Base-by-base conservation (phyloP, 345 rosid genomes). In the Microcos paniculata region DNA sequence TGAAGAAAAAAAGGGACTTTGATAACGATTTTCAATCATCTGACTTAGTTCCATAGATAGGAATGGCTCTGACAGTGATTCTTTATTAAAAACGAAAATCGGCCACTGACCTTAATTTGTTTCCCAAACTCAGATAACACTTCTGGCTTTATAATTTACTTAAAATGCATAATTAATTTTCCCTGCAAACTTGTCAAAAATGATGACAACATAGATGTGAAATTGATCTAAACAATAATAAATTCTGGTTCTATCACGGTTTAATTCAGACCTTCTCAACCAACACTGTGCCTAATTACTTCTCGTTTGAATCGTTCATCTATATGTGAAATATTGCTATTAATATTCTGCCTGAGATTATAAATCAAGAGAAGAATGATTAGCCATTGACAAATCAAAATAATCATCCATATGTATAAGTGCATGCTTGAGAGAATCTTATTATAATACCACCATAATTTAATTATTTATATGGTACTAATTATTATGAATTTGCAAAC, bases 161-260 rank as follows among this genome's bases (percentile, higher is more conserved):
- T 24, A 30, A 57, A 56, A 56, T 31, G 5, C 45, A 8, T 33
- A 6, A 61, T 61, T 64, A n/a, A n/a, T n/a, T n/a, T n/a, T 64
- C 23, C 30, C 11, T 21, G 48, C 15, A 64, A 64, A 64, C 70
- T 64, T 64, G 70, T 64, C 52, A 65, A 65, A 43, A 43, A n/a
- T n/a, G n/a, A 62, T 64, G 51, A 63, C 64, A 59, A 15, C 70
- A 0, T 43, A 21, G 4, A 18, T 40, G 2, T 2, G 42, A 40
- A 15, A 6, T 43, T 43, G 48, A 66, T 42, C 8, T 42, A 42
- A 42, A 42, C 45, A 7, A 42, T 42, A 42, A 42, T 42, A 42
- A 42, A 42, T 42, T 42, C 11, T 42, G 1, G n/a, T n/a, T n/a
- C n/a, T n/a, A n/a, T n/a, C n/a, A n/a, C n/a, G n/a, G n/a, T n/a